These are phyloP conservation scores for Nothophytophthora sp. DNA, from an alignment of 352 stramenopile species.

Conservation along the genomic window DNA sequence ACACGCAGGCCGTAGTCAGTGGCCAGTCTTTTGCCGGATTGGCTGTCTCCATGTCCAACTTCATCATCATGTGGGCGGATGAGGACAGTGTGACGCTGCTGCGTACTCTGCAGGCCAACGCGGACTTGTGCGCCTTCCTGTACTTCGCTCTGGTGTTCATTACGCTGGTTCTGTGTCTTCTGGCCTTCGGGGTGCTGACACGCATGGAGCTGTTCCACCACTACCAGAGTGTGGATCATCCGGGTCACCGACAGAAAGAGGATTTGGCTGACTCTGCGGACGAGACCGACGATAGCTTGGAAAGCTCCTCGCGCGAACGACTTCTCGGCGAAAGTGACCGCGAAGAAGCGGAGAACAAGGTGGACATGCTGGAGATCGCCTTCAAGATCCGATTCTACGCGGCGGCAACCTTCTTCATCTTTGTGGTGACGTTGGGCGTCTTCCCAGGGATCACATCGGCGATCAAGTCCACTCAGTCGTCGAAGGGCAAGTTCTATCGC, in stretches of 20 bases:
- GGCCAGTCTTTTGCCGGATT: constrained; percentile 79
- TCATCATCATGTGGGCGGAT: constrained; percentile 62
- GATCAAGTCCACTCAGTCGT: constrained; percentile 57
- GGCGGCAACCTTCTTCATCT: constrained; percentile 68
- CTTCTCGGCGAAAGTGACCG: constrained; percentile 16
- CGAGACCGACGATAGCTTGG: constrained; percentile 38
- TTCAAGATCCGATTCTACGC: constrained; percentile 69
- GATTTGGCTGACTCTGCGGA: constrained; percentile 24
- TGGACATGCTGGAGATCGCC: constrained; percentile 51
- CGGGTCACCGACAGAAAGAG: constrained; percentile 25
- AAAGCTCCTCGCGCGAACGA: constrained; percentile 25
- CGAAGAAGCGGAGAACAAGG: constrained; percentile 14
- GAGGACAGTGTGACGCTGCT: constrained; percentile 9
- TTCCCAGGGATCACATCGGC: constrained; percentile 80
- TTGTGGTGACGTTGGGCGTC: constrained; percentile 72
- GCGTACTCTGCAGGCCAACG: constrained; percentile 32
- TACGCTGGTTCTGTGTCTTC: constrained; percentile 52
- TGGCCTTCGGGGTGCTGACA: constrained; percentile 59
- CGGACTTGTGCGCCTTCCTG: constrained; percentile 67
- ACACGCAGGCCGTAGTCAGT: constrained; percentile 77
- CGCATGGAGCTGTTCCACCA: constrained; percentile 64
- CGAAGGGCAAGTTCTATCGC: constrained; percentile 46
- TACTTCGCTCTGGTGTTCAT: constrained; percentile 83
- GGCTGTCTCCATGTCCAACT: constrained; percentile 70
- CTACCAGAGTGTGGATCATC: constrained; percentile 60